Evolutionary conservation across 495 filamentous ascomycete genomes (phyloP).

Genomic region (Astrothelium macrocarpum): DNA sequence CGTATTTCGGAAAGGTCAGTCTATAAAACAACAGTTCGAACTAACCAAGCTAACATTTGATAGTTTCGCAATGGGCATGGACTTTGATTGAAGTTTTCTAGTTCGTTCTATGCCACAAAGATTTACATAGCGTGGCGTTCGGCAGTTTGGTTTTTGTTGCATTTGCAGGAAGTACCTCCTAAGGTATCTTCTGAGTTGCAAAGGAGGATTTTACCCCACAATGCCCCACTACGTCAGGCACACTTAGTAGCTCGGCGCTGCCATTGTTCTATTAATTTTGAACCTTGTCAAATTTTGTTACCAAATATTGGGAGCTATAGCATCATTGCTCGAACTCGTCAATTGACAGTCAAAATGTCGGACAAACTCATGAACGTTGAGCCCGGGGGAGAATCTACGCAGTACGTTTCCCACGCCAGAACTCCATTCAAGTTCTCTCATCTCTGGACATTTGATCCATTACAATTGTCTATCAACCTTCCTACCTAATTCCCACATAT

Average conservation of each 20-base stretch:
- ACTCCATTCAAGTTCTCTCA: too few species aligned
- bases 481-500: too few species aligned
- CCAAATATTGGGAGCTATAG: too few species aligned
- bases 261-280: too few species aligned
- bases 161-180: background rate
- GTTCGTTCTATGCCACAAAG: constrained; percentile 26
- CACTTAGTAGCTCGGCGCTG: too few species aligned
- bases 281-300: too few species aligned
- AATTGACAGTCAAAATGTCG: constrained; percentile 20
- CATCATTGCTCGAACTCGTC: constrained; percentile 21
- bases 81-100: constrained; percentile 38
- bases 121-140: constrained; percentile 4
- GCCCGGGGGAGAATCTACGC: constrained; percentile 53
- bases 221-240: background rate
- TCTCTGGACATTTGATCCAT: too few species aligned
- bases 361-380: constrained; percentile 49
- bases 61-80: constrained; percentile 86
- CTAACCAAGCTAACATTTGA: constrained; percentile 12
- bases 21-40: background rate
- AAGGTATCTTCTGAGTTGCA: too few species aligned
- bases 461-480: too few species aligned
- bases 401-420: constrained; percentile 43
- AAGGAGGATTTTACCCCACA: background rate
- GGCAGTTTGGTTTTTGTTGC: background rate
- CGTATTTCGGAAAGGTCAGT: constrained; percentile 71